These are phyloP conservation scores for Lodderomyces pseudojiufengensis DNA, from an alignment of 1,139 yeast genomes.

Conservation along the genomic window DNA sequence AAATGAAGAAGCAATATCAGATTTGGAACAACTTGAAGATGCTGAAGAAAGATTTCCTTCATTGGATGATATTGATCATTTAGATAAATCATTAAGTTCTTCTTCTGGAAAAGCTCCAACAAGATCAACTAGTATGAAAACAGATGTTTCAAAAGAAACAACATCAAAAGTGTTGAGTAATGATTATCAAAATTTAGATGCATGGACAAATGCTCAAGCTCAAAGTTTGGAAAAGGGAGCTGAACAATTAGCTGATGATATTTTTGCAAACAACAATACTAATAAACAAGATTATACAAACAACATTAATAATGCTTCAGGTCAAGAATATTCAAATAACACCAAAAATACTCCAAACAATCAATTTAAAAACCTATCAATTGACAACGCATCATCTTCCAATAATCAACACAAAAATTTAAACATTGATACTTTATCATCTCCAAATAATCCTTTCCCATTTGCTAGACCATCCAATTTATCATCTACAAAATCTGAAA, in stretches of 20 bases:
- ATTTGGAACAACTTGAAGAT: constrained; percentile 36
- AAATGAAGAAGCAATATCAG: constrained; percentile 14
- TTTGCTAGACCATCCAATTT: constrained; percentile 2
- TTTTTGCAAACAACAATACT: constrained; percentile 19
- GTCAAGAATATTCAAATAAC: not conserved
- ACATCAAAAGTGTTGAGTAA: not conserved
- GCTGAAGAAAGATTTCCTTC: constrained; percentile 45
- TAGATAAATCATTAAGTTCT: constrained; percentile 12
- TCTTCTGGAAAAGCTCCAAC: constrained; percentile 4
- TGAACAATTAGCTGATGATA: constrained; percentile 40
- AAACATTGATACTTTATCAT: not conserved
- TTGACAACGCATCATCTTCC: not conserved
- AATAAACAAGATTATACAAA: not conserved
- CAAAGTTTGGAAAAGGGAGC: constrained; percentile 23
- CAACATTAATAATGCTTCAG: not conserved
- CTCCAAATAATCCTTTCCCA: constrained; percentile 14
- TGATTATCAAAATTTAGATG: constrained; percentile 25
- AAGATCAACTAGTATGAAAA: constrained; percentile 6
- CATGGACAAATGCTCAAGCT: constrained; percentile 28
- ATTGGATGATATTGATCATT: constrained; percentile 35
- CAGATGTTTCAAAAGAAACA: not conserved
- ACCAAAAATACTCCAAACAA: not conserved
- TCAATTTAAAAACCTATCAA: too few relatives aligned
- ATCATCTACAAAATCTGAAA: constrained; percentile 14
- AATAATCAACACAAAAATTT: not conserved